Conservation (phyloP, 2,329 filamentous ascomycete species). For the Verruconis gallopava region DNA sequence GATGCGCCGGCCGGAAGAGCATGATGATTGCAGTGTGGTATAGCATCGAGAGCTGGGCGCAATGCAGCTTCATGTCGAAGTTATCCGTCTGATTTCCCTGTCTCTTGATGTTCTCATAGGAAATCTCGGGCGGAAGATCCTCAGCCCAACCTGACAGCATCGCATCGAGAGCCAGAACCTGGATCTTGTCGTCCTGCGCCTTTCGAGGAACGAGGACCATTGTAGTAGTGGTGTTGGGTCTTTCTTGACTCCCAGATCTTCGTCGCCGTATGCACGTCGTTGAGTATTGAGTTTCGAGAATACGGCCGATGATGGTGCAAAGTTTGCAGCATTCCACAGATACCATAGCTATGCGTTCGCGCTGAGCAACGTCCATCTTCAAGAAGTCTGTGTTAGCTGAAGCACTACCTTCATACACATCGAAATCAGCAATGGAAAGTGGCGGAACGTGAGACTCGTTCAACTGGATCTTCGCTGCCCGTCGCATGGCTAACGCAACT, state of each 20-base stretch:
- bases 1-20: neutral
- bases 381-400: neutral
- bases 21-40: neutral
- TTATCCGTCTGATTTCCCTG: neutral
- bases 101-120: neutral
- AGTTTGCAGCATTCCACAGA: neutral
- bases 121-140: neutral
- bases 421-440: slow-evolving; percentile 60
- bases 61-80: slow-evolving; percentile 1
- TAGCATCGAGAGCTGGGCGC: neutral
- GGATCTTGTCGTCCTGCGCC: neutral
- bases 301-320: neutral
- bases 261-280: neutral
- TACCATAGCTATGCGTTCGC: neutral
- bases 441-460: slow-evolving; percentile 72
- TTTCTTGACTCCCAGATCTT: neutral
- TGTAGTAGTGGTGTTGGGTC: neutral
- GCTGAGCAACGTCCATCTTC: neutral
- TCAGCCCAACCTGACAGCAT: neutral
- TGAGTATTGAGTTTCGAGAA: neutral
- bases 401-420: slow-evolving; percentile 35
- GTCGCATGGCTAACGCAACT: slow-evolving; percentile 66
- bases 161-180: neutral
- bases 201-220: neutral
- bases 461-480: slow-evolving; percentile 66